These are phyloP conservation scores for Borovskyia barvae DNA, from an alignment of 208 protist species.

Conservation along the genomic window DNA sequence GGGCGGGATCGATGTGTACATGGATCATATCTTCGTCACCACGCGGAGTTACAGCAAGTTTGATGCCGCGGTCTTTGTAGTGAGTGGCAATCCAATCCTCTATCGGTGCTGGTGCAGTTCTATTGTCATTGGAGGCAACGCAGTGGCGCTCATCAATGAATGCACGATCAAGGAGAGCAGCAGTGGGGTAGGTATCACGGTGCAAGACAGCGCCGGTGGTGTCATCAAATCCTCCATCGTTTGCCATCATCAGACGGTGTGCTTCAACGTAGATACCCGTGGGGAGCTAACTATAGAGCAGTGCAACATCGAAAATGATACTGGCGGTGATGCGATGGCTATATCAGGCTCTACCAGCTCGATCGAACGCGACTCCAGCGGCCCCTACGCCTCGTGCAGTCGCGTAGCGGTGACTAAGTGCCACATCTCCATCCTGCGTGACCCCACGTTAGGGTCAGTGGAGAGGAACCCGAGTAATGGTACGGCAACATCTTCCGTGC, in stretches of 20 bases:
- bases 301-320: constrained; percentile 59
- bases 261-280: constrained; percentile 74
- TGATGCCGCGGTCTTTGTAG: constrained; percentile 53
- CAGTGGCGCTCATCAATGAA: constrained; percentile 37
- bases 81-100: constrained; percentile 55
- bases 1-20: constrained; percentile 52
- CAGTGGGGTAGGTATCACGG: constrained; percentile 65
- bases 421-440: constrained; percentile 51
- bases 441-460: not conserved
- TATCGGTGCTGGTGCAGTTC: constrained; percentile 69
- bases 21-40: constrained; percentile 61
- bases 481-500: not conserved
- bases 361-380: constrained; percentile 13
- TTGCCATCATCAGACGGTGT: constrained; percentile 49
- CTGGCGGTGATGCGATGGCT: constrained; percentile 53
- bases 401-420: constrained; percentile 58
- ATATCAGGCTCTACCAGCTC: constrained; percentile 43
- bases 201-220: constrained; percentile 63
- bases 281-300: constrained; percentile 56
- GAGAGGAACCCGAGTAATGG: no score
- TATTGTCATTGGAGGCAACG: constrained; percentile 58
- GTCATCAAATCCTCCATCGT: constrained; percentile 50
- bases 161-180: constrained; percentile 72
- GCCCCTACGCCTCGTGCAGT: constrained; percentile 29
- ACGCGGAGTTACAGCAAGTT: constrained; percentile 59